Conservation (phyloP, 208 protist species). For the Spongospora subterranea region DNA sequence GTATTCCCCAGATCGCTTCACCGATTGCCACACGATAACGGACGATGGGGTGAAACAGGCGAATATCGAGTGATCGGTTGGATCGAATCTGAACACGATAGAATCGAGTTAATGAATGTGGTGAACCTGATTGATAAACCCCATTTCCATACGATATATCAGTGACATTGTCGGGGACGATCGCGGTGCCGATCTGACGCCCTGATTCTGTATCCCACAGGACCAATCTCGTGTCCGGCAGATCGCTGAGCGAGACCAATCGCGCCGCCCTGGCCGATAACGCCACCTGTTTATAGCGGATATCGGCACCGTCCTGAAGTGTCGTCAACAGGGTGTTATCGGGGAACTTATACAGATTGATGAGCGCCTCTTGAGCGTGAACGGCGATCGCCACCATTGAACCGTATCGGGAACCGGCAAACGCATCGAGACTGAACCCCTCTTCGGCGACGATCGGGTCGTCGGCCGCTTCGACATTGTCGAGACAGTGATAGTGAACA, state of each 20-base stretch:
- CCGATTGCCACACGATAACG: not conserved
- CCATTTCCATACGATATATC: not conserved
- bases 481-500: not conserved
- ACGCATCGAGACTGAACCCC: not conserved
- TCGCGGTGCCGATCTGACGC: not conserved
- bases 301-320: not conserved
- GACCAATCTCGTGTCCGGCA: not conserved
- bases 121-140: not conserved
- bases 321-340: conserved; percentile 18
- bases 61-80: conserved; percentile 11
- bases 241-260: conserved; percentile 11
- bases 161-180: not conserved
- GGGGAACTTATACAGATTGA: conserved; percentile 42
- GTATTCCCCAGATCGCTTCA: not conserved
- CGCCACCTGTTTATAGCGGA: not conserved
- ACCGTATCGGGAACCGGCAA: conserved; percentile 1
- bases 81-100: conserved; percentile 44
- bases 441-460: not conserved
- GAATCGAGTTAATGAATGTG: not conserved
- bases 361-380: not conserved
- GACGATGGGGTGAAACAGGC: not conserved
- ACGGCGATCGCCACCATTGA: not conserved
- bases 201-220: not conserved
- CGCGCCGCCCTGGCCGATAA: not conserved
- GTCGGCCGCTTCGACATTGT: not conserved